Evolutionary conservation across 352 stramenopile genomes (phyloP).

Genomic region (Globisporangium sylvaticum): DNA sequence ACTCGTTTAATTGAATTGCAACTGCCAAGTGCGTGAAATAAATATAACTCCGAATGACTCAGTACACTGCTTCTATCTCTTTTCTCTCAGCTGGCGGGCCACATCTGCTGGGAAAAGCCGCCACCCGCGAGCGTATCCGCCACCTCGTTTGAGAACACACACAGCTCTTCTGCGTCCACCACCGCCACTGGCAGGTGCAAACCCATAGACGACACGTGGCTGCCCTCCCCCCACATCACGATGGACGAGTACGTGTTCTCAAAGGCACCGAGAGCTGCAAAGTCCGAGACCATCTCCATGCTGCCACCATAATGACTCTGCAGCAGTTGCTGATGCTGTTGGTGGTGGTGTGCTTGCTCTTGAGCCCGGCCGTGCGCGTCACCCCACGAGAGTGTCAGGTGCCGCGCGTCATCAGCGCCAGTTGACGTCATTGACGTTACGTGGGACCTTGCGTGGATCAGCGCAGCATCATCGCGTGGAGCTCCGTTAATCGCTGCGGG

Average conservation of each 20-base stretch:
- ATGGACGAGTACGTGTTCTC: not conserved
- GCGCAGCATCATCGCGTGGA: not conserved
- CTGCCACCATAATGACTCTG: not conserved
- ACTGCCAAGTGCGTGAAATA: not conserved
- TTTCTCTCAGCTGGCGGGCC: not conserved
- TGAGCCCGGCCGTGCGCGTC: not conserved
- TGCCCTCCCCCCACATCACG: not conserved
- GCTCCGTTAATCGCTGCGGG: not conserved
- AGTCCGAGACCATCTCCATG: not conserved
- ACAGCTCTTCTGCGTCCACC: not conserved
- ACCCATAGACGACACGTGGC: not conserved
- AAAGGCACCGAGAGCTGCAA: not conserved
- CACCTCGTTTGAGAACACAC: not conserved
- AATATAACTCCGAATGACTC: constrained; percentile 4
- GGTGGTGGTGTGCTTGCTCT: not conserved
- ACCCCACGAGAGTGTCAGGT: constrained; percentile 1
- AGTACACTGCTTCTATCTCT: not conserved
- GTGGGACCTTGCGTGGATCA: not conserved
- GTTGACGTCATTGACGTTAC: not conserved
- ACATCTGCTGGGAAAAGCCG: not conserved
- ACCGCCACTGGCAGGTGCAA: not conserved
- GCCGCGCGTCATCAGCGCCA: not conserved
- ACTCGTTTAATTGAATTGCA: not conserved
- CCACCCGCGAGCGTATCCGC: not conserved
- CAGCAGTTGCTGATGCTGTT: not conserved